Evolutionary conservation across 1,284 basidiomycete genomes (phyloP).

Genomic region (Lignosus rhinocerotis): DNA sequence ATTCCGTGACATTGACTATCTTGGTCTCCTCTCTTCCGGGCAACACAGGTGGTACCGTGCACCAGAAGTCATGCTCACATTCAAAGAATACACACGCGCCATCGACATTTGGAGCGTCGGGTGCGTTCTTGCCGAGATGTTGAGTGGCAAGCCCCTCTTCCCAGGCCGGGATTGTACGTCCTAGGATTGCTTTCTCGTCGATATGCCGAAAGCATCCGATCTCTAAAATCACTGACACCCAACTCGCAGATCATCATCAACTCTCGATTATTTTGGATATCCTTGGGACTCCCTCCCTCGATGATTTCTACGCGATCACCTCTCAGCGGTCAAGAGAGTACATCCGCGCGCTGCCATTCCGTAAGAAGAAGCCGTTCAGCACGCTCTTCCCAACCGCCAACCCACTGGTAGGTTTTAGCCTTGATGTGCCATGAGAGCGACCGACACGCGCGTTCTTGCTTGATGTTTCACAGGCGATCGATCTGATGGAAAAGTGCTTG

Average conservation of each 20-base stretch:
- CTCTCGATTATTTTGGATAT: constrained; percentile 87
- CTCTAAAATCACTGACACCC: neutral
- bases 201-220: neutral
- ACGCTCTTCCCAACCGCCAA: constrained; percentile 82
- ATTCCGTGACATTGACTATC: constrained; percentile 9
- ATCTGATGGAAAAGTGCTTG: constrained; percentile 86
- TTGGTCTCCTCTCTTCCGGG: neutral
- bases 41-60: constrained; percentile 86
- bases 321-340: constrained; percentile 87
- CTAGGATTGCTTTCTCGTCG: neutral
- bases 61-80: constrained; percentile 94
- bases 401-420: constrained; percentile 52
- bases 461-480: constrained; percentile 59
- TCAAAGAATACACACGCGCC: constrained; percentile 91
- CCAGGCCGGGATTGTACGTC: constrained; percentile 78
- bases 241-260: constrained; percentile 80
- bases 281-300: constrained; percentile 85
- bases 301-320: constrained; percentile 92
- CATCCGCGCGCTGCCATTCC: constrained; percentile 89
- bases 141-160: constrained; percentile 87
- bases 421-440: neutral
- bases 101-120: constrained; percentile 95
- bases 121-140: constrained; percentile 93
- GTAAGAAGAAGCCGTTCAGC: constrained; percentile 80
- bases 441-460: neutral